phyloP scores from a whole-genome alignment of 1,284 basidiomycete species.

The Waitea zeae region DNA sequence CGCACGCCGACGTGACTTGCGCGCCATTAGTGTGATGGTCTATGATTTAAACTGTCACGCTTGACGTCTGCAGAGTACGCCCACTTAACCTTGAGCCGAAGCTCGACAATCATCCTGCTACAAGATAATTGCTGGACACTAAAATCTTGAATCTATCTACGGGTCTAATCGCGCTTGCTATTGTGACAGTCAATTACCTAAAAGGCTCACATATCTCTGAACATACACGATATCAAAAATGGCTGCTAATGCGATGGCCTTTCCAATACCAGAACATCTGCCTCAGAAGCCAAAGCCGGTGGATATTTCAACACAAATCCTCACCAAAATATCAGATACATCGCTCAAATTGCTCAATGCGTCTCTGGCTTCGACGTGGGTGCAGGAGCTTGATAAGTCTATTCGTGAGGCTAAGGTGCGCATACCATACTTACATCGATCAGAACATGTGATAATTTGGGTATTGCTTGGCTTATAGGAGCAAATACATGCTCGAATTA shows the following conservation, averaged over 20 bases:
- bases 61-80: no score
- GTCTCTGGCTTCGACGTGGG: constrained; percentile 44
- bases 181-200: no score
- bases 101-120: no score
- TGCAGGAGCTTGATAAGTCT: constrained; percentile 47
- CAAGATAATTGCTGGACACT: constrained; percentile 8
- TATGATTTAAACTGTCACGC: no score
- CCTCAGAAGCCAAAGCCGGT: constrained; percentile 33
- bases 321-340: constrained; percentile 48
- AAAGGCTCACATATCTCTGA: no score
- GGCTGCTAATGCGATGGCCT: constrained; percentile 51
- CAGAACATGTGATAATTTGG: constrained; percentile 2
- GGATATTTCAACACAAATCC: constrained; percentile 49
- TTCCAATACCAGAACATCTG: constrained; percentile 50
- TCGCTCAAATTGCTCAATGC: constrained; percentile 38
- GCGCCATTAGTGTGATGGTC: no score
- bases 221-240: constrained; percentile 2
- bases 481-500: constrained; percentile 50
- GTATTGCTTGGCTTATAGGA: constrained; percentile 30
- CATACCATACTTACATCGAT: constrained; percentile 2
- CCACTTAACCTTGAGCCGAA: no score
- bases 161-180: no score
- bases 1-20: no score
- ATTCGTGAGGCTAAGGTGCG: constrained; percentile 50
- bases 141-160: constrained; percentile 4